Evolutionary conservation across 2,329 filamentous ascomycete species (phyloP), one percentile per base, ranked within the genome.

Genomic region (Rosellinia necatrix): DNA sequence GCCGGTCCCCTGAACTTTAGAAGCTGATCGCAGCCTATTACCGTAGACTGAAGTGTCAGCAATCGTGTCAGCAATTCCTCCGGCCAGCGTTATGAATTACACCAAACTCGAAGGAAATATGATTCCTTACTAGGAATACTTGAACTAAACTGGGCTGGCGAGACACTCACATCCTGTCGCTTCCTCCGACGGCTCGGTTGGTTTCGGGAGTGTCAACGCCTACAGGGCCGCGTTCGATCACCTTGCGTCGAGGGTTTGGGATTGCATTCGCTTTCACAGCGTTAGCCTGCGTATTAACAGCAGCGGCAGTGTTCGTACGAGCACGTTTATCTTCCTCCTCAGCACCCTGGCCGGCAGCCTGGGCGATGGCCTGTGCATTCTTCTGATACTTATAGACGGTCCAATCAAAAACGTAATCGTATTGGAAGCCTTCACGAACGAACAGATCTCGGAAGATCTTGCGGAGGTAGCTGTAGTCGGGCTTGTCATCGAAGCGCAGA

Each of bases 381-480:
- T 97, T 97, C 85, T 97, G 92, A 83, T 97, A 97, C 82, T 97
- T 97, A 86, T 97, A 97, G 70, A 97, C 94, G 58, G 94, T 99
- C 94, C 94, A 99, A 80, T 99, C 94, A 71, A 99, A 99, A 68
- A 99, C 94, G 70, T 99, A 97, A 78, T 99, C 94, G 76, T 99
- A 97, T 81, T 99, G 94, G 87, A 97, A 99, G 53, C 93, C 94
- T 77, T 97, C 94, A 62, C 94, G 92, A 66, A 99, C 94, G 72
- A 99, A 99, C 58, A 99, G 87, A 74, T 99, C 94, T 62, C 94
- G 92, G 91, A 99, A 99, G 79, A 99, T 97, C 88, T 97, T 97
- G 78, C 94, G 91, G 56, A 99, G 90, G 79, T 99, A 99, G 65
- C 92, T 97, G 82, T 99, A 99, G 77, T 99, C 94, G 34, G 94